Percentiles rank a stretch among this genome's conserved stretches.
phyloP scores from a whole-genome alignment of 2,329 filamentous ascomycete genomes.

The Diatrype stigma region DNA sequence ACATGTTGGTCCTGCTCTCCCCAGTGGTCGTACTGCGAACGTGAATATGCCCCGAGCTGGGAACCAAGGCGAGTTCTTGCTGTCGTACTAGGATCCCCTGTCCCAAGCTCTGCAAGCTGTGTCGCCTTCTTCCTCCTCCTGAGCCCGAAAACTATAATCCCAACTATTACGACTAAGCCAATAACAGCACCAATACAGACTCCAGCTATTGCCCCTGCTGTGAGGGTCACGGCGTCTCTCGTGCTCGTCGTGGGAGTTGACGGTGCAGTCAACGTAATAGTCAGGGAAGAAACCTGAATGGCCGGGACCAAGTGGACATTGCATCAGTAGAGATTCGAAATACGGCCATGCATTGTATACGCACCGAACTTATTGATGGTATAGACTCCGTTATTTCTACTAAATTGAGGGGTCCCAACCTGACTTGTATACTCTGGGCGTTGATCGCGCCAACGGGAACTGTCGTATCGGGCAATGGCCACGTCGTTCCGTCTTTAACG shows the following conservation, averaged over 20 bases:
- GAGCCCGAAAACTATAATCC: neutral
- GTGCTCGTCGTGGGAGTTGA: neutral
- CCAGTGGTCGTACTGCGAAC: neutral
- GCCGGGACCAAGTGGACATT: neutral
- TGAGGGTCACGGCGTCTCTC: neutral
- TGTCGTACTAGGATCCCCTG: neutral
- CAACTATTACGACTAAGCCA: neutral
- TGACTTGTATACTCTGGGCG: slow-evolving; percentile 3
- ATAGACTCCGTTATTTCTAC: neutral
- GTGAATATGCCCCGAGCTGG: neutral
- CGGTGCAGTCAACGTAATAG: neutral
- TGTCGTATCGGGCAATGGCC: neutral
- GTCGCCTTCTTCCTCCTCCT: neutral
- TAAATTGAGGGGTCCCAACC: slow-evolving; percentile 3
- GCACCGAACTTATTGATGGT: neutral
- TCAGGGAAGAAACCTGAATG: neutral
- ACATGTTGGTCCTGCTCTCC: neutral
- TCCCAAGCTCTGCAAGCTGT: neutral
- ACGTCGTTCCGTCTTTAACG: neutral
- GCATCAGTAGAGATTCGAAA: neutral
- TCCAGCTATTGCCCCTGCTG: neutral
- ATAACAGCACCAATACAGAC: neutral
- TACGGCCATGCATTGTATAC: neutral
- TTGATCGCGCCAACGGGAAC: neutral
- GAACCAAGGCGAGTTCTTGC: neutral